Conservation (phyloP, 768 basidiomycete genomes). For the Kwoniella europaea region DNA sequence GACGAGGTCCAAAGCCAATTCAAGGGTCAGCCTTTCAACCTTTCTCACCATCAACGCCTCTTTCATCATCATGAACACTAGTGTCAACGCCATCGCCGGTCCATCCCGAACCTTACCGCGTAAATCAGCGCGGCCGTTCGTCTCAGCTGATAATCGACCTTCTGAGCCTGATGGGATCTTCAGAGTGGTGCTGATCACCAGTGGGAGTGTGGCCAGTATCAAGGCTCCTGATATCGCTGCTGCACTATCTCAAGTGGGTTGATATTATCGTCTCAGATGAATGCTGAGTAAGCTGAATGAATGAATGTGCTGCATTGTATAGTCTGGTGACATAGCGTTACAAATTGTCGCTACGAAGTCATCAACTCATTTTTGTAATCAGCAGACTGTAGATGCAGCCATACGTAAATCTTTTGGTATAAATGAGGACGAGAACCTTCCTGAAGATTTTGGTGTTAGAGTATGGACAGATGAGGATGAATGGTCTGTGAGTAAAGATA, state of each 20-base stretch:
- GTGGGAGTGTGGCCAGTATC: constrained; percentile 94
- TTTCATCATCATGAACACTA: neutral
- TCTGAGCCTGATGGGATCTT: constrained; percentile 40
- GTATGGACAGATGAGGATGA: constrained; percentile 93
- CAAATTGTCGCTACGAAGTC: constrained; percentile 82
- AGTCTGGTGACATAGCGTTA: constrained; percentile 78
- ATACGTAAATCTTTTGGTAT: constrained; percentile 9
- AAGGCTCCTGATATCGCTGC: constrained; percentile 87
- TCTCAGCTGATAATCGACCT: constrained; percentile 39
- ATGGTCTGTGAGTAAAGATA: constrained; percentile 73
- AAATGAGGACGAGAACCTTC: neutral
- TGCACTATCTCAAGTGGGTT: constrained; percentile 70
- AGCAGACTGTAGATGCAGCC: constrained; percentile 35
- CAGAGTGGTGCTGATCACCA: constrained; percentile 76
- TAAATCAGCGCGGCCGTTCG: constrained; percentile 35
- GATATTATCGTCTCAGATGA: neutral
- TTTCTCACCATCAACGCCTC: neutral
- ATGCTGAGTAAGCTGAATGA: constrained; percentile 17
- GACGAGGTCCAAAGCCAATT: too few species aligned
- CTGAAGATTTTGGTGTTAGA: constrained; percentile 61
- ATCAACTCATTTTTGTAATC: constrained; percentile 76
- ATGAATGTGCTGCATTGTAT: constrained; percentile 53
- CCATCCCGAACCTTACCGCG: constrained; percentile 18
- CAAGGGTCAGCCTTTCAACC: neutral
- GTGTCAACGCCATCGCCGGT: constrained; percentile 15